Percentiles rank a stretch among this genome's conserved stretches.
Conservation (phyloP, 1,139 yeast species). For the Pichia sp. region DNA sequence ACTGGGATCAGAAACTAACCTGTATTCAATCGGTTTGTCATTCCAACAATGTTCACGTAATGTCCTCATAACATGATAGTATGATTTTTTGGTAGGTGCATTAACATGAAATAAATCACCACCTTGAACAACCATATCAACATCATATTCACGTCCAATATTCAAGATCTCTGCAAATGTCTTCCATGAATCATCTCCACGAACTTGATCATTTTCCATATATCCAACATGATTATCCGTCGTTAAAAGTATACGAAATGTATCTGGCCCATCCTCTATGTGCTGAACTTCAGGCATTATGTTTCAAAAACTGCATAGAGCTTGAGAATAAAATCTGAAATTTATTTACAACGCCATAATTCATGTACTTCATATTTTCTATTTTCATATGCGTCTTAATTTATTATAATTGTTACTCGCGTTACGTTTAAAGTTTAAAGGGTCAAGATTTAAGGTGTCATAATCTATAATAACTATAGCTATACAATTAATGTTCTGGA, state of each 20-base stretch:
- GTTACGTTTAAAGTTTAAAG: not conserved
- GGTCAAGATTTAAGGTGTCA: not conserved
- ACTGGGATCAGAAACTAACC: slow-evolving; percentile 74
- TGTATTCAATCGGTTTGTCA: slow-evolving; percentile 81
- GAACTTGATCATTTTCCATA: slow-evolving; percentile 79
- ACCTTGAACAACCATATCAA: slow-evolving; percentile 85
- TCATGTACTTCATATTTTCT: too few relatives aligned
- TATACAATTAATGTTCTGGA: slow-evolving; percentile 15
- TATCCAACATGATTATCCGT: slow-evolving; percentile 98
- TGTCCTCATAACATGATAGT: slow-evolving; percentile 76
- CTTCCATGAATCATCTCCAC: slow-evolving; percentile 85
- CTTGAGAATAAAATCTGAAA: not conserved
- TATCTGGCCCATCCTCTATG: slow-evolving; percentile 43
- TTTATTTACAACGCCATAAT: too few relatives aligned
- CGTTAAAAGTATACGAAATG: slow-evolving; percentile 72
- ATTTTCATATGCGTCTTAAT: too few relatives aligned
- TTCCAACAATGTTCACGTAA: slow-evolving; percentile 74
- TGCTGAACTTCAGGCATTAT: slow-evolving; percentile 37
- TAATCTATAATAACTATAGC: not conserved
- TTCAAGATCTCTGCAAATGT: slow-evolving; percentile 80
- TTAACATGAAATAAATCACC: slow-evolving; percentile 92
- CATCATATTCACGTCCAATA: slow-evolving; percentile 65
- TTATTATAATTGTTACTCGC: not conserved
- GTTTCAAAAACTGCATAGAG: not conserved
- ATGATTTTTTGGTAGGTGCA: slow-evolving; percentile 79